Base-by-base conservation (phyloP, 2,329 filamentous ascomycete genomes). In the Fonsecaea nubica region DNA sequence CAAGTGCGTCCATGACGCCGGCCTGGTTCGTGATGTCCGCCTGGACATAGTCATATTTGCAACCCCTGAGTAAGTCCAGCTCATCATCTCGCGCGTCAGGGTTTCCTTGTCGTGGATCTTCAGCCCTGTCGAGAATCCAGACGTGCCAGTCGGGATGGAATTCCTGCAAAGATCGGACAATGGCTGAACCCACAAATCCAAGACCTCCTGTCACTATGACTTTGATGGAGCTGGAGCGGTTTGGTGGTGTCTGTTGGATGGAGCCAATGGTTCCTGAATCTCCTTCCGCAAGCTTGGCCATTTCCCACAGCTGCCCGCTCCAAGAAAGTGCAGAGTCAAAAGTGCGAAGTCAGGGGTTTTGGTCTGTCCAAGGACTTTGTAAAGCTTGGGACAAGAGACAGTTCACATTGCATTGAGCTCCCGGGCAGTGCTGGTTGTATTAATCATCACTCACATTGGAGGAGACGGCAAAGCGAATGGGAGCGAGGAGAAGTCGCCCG, bases 131-230 rank as follows among this genome's bases (percentile, higher is more conserved):
- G 55, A 80, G 68, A 64, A 81, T 72, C 48, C 74, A 77, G 65
- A 80, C 75, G 52, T 68, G 62, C 69, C 77, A 79, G 45, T 73
- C 62, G 10, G 77, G 75, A 65, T 80, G 72, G 59, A 77, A 76
- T 64, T 78, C 75, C 63, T 72, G 74, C 18, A 80, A 64, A 45
- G 78, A 76, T 66, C 76, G 75, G 33, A 77, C 76, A 13, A 74
- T 79, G 15, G 77, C 77, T 30, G 77, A 76, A 15, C 78, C 79
- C 15, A 80, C 75, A 68, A 80, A 80, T 12, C 79, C 79, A 6
- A 75, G 75, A 38, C 78, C 78, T 10, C 78, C 78, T 33, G 78
- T 77, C 21, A 80, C 72, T 4, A 80, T 68, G 58, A 80, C 70
- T 30, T 57, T 62, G 54, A 69, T n/a, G 4, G 53, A 38, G 25